These are phyloP conservation scores for Eutrema heterophyllum DNA, from an alignment of 345 rosid species.

Conservation along the genomic window DNA sequence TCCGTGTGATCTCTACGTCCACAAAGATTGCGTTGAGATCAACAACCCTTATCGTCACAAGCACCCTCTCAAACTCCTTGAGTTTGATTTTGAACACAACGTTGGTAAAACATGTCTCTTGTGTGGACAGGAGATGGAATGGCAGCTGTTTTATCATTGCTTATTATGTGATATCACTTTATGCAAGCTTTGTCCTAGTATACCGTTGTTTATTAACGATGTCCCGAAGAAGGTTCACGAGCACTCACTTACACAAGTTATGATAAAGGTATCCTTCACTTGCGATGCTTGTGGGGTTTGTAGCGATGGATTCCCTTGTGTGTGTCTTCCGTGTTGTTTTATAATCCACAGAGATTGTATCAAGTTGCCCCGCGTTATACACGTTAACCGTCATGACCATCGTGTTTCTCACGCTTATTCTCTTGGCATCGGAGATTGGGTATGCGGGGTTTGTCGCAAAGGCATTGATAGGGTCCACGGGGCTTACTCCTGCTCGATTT, in stretches of 20 bases:
- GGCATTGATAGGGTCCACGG: background rate
- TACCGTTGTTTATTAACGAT: background rate
- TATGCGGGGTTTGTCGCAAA: background rate
- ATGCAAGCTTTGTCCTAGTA: background rate
- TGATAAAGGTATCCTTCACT: background rate
- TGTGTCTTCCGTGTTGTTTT: background rate
- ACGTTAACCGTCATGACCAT: background rate
- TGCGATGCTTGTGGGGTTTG: background rate
- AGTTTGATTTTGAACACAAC: no score
- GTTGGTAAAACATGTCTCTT: background rate
- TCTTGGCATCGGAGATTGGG: background rate
- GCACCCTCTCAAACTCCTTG: background rate
- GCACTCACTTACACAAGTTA: background rate
- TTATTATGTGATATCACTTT: background rate
- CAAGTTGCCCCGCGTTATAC: background rate
- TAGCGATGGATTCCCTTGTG: background rate
- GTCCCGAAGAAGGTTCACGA: background rate
- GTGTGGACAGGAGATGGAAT: background rate
- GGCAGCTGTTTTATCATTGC: background rate
- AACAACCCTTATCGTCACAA: background rate
- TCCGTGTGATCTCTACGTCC: background rate
- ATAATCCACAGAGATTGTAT: background rate
- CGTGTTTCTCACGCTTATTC: background rate
- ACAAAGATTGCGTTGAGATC: background rate
- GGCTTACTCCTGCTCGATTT: background rate